These are phyloP conservation scores for Lactuca sativa DNA, from an alignment of 129 eudicot genomes.

Conservation along the genomic window DNA sequence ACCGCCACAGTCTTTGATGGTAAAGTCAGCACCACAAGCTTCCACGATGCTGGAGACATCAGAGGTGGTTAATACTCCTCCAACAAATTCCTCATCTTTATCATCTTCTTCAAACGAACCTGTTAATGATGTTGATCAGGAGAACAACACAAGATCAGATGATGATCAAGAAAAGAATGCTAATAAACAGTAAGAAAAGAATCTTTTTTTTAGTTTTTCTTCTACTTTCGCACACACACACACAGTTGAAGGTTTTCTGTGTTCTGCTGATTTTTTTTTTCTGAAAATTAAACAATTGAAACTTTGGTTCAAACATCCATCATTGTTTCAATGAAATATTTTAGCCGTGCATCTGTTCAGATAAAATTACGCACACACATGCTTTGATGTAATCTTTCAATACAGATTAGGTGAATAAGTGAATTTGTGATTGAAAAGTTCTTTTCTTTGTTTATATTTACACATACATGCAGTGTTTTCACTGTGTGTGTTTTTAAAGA, in stretches of 20 bases:
- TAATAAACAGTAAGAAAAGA: conserved; percentile 48
- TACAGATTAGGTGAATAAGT: conserved; percentile 18
- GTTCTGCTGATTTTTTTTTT: background rate
- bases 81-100: conserved; percentile 59
- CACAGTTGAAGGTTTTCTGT: background rate
- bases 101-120: conserved; percentile 71
- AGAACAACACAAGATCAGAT: conserved; percentile 37
- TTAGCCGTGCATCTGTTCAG: background rate
- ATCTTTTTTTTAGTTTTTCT: background rate
- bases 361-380: background rate
- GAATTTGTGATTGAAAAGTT: conserved; percentile 1
- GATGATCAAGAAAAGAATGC: conserved; percentile 45
- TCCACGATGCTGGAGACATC: conserved; percentile 39
- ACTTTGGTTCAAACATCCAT: background rate
- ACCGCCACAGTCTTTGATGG: conserved; percentile 18
- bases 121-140: conserved; percentile 41
- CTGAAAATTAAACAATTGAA: background rate
- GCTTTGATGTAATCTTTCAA: conserved; percentile 2
- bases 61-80: conserved; percentile 67
- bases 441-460: background rate
- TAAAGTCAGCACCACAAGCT: conserved; percentile 19
- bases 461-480: conserved; percentile 23
- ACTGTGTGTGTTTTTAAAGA: conserved; percentile 7
- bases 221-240: conserved; percentile 7
- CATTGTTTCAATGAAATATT: background rate